These are phyloP conservation scores for Rhytidhysteron rufulum DNA, from an alignment of 2,329 filamentous ascomycete genomes.

Conservation along the genomic window DNA sequence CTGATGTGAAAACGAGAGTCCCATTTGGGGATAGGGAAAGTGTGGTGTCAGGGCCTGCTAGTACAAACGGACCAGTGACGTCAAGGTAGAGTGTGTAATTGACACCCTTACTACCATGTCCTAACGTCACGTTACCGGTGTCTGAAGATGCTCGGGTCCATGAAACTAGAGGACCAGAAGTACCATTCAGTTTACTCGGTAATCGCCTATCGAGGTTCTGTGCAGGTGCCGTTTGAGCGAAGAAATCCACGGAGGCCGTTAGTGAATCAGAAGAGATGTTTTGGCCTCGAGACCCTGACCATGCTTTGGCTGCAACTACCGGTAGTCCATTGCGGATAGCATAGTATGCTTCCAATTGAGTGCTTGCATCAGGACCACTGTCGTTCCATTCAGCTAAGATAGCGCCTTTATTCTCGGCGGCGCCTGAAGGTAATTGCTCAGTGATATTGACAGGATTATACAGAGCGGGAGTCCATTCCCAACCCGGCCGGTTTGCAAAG, in stretches of 20 bases:
- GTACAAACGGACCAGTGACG: slow-evolving; percentile 41
- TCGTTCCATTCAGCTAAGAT: slow-evolving; percentile 49
- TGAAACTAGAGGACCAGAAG: slow-evolving; percentile 15
- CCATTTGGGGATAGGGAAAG: slow-evolving; percentile 36
- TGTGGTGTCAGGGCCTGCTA: slow-evolving; percentile 42
- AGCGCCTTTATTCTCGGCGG: slow-evolving; percentile 33
- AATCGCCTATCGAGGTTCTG: slow-evolving; percentile 44
- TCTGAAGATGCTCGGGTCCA: slow-evolving; percentile 24
- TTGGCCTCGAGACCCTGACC: slow-evolving; percentile 38
- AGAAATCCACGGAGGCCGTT: slow-evolving; percentile 33
- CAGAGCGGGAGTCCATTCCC: slow-evolving; percentile 47
- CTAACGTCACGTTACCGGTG: slow-evolving; percentile 15
- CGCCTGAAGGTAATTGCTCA: slow-evolving; percentile 31
- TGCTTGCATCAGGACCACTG: slow-evolving; percentile 47
- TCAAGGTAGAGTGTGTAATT: slow-evolving; percentile 43
- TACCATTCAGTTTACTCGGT: slow-evolving; percentile 4
- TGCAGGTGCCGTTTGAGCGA: slow-evolving; percentile 37
- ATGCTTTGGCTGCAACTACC: slow-evolving; percentile 40
- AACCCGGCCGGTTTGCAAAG: slow-evolving; percentile 40
- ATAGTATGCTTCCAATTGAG: slow-evolving; percentile 48
- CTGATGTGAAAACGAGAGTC: slow-evolving; percentile 39
- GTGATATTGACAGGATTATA: slow-evolving; percentile 43
- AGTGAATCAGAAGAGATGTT: slow-evolving; percentile 24
- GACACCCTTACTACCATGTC: slow-evolving; percentile 42
- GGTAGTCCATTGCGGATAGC: slow-evolving; percentile 45